These are phyloP conservation scores for Fomes fomentarius DNA, from an alignment of 1,284 basidiomycete genomes.

Conservation along the genomic window DNA sequence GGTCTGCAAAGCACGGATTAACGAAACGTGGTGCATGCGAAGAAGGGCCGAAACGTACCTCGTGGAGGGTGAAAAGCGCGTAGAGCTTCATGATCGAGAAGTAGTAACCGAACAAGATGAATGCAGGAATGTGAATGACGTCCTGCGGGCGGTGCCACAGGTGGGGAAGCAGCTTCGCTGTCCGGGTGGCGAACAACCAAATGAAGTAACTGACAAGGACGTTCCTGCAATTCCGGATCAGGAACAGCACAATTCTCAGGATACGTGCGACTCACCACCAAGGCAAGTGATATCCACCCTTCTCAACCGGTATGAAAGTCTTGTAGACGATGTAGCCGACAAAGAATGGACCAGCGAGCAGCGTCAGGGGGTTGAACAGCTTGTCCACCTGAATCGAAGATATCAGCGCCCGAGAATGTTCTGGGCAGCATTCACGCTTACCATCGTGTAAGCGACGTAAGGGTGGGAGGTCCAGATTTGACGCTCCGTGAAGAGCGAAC, in stretches of 20 bases:
- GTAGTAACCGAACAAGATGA: conserved; percentile 89
- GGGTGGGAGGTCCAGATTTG: conserved; percentile 88
- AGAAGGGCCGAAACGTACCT: conserved; percentile 24
- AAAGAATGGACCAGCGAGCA: conserved; percentile 81
- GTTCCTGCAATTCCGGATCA: conserved; percentile 74
- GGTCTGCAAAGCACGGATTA: conserved; percentile 47
- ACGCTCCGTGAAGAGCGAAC: conserved; percentile 87
- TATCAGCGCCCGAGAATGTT: conserved; percentile 5
- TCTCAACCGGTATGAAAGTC: conserved; percentile 66
- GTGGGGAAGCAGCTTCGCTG: conserved; percentile 87
- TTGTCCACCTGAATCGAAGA: conserved; percentile 71
- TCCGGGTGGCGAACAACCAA: conserved; percentile 84
- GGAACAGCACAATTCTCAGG: too few species aligned
- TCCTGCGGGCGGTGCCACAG: conserved; percentile 85
- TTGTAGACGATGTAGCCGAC: conserved; percentile 80
- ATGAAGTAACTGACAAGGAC: conserved; percentile 75
- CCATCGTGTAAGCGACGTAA: conserved; percentile 92
- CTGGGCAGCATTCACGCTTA: conserved; percentile 33
- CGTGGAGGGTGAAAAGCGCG: conserved; percentile 37
- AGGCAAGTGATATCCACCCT: conserved; percentile 87
- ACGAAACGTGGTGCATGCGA: neutral
- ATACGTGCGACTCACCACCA: conserved; percentile 70
- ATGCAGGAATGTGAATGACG: conserved; percentile 89
- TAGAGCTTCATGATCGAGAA: conserved; percentile 40
- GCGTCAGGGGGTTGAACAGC: conserved; percentile 87